A percentile compares a stretch with the other conserved stretches of the same genome.
These are phyloP conservation scores for Diaporthe longicolla DNA, from an alignment of 2,329 filamentous ascomycete species.

Conservation along the genomic window DNA sequence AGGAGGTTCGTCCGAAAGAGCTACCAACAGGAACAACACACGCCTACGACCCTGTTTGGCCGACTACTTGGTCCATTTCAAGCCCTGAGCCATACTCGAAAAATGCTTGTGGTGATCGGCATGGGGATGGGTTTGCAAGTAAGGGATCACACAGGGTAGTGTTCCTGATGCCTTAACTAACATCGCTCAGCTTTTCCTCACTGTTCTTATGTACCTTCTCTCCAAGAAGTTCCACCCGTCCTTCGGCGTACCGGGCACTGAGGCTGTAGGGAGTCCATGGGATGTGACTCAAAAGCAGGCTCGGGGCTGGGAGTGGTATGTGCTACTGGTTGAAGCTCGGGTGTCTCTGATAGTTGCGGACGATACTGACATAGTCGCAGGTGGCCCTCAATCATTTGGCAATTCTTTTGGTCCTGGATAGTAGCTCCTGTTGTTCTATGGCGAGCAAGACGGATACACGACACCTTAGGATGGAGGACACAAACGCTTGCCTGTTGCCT, in stretches of 20 bases:
- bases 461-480: constrained; percentile 76
- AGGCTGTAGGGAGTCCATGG: constrained; percentile 68
- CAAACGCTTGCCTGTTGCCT: constrained; percentile 71
- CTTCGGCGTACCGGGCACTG: constrained; percentile 73
- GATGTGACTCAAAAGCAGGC: constrained; percentile 62
- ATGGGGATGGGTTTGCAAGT: constrained; percentile 71
- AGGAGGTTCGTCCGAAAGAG: constrained; percentile 46
- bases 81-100: constrained; percentile 61
- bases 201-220: constrained; percentile 72
- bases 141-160: constrained; percentile 43
- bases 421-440: constrained; percentile 74
- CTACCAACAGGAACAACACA: neutral
- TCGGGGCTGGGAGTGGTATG: constrained; percentile 76
- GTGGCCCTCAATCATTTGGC: constrained; percentile 76
- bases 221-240: constrained; percentile 76
- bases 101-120: constrained; percentile 65
- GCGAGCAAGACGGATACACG: constrained; percentile 71
- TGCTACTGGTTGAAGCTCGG: neutral
- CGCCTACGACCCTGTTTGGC: constrained; percentile 47
- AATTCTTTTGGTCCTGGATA: constrained; percentile 74
- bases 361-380: constrained; percentile 43
- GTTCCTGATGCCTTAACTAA: constrained; percentile 36
- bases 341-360: constrained; percentile 43
- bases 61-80: constrained; percentile 55
- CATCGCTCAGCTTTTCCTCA: constrained; percentile 65